These are phyloP conservation scores for Paraphoma sp. DNA, from an alignment of 2,329 filamentous ascomycete species.

Conservation along the genomic window DNA sequence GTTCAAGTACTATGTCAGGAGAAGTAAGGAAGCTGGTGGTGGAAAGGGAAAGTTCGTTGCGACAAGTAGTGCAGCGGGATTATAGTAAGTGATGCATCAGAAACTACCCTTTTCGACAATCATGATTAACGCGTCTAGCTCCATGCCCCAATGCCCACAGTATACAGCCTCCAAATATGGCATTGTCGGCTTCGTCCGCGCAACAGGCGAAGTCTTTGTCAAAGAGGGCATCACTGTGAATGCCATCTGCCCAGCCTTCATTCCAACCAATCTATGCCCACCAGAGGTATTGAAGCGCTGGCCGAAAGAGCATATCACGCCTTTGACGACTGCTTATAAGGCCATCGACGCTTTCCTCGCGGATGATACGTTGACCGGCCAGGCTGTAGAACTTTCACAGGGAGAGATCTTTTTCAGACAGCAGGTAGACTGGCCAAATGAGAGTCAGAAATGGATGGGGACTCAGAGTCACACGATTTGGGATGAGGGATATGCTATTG, in stretches of 20 bases:
- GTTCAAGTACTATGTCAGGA: constrained; percentile 51
- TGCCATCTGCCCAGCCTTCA: constrained; percentile 50
- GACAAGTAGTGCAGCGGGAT: constrained; percentile 46
- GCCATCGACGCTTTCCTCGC: constrained; percentile 48
- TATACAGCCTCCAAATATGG: constrained; percentile 54
- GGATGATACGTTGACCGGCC: constrained; percentile 45
- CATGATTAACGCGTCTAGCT: constrained; percentile 8
- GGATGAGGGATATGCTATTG: constrained; percentile 35
- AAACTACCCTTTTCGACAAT: neutral
- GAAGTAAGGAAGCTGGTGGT: constrained; percentile 45
- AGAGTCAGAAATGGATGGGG: constrained; percentile 50
- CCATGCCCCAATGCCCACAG: constrained; percentile 46
- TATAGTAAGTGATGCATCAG: constrained; percentile 37
- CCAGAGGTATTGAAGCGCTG: constrained; percentile 46
- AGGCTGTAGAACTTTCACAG: constrained; percentile 50
- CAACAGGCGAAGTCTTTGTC: constrained; percentile 42
- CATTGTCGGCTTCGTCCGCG: constrained; percentile 49
- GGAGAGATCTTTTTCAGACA: constrained; percentile 52
- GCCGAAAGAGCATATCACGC: constrained; percentile 50
- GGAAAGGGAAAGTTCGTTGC: constrained; percentile 48
- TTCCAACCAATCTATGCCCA: constrained; percentile 49
- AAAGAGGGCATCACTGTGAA: constrained; percentile 49
- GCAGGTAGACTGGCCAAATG: constrained; percentile 47
- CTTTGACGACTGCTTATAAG: constrained; percentile 48
- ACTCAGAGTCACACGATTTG: constrained; percentile 38